Conservation (phyloP, 2,329 filamentous ascomycete genomes). For the Colletotrichum salicis region DNA sequence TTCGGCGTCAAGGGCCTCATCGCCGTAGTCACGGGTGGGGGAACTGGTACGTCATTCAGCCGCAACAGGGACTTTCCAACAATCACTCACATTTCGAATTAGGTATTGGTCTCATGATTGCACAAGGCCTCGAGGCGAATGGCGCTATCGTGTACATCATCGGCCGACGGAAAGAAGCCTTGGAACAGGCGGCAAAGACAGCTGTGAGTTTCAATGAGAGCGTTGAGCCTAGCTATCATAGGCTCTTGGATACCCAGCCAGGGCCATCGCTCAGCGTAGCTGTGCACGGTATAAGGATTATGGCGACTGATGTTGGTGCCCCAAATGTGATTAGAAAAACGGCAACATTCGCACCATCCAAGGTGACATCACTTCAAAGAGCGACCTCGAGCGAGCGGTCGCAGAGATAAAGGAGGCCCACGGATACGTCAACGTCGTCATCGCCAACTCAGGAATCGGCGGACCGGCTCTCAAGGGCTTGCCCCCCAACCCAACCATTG, state of each 20-base stretch:
- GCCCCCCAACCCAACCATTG: constrained; percentile 14
- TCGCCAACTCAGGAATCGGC: constrained; percentile 67
- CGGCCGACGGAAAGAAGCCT: constrained; percentile 56
- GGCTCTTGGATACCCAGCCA: not conserved
- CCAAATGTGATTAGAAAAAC: not conserved
- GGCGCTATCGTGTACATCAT: constrained; percentile 64
- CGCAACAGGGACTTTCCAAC: not conserved
- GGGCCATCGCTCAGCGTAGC: too few relatives aligned
- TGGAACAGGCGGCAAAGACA: constrained; percentile 51
- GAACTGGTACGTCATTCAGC: constrained; percentile 37
- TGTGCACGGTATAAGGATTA: not conserved
- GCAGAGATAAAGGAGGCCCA: constrained; percentile 52
- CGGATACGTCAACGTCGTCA: constrained; percentile 67
- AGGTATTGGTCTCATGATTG: constrained; percentile 64
- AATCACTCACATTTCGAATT: not conserved
- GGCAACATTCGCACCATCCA: constrained; percentile 39
- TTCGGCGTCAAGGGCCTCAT: constrained; percentile 63
- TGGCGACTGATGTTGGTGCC: not conserved
- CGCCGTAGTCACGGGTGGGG: constrained; percentile 66
- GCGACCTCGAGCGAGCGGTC: constrained; percentile 56
- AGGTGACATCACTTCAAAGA: constrained; percentile 51
- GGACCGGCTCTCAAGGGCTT: constrained; percentile 42
- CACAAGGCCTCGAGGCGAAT: constrained; percentile 59
- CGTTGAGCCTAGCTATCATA: not conserved
- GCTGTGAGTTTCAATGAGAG: constrained; percentile 38